Evolutionary conservation across 2,329 filamentous ascomycete species (phyloP).

Genomic region (Apiospora saccharicola): DNA sequence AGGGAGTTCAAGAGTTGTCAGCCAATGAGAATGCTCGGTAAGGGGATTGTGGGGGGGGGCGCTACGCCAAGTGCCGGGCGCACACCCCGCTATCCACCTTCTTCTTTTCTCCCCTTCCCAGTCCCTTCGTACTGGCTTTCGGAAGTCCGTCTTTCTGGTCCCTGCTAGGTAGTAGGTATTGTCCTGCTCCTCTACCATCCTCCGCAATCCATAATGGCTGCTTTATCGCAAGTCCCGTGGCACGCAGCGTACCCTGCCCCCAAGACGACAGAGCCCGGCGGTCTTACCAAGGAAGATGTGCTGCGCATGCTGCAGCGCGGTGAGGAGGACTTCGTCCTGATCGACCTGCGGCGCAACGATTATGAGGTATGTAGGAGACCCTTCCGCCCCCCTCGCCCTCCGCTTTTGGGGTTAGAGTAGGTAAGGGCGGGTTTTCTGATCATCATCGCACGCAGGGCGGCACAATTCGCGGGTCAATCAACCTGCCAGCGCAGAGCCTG

Average conservation of each 20-base stretch:
- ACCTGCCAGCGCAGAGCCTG: conserved; percentile 57
- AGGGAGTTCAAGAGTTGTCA: too few relatives aligned
- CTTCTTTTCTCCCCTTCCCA: too few relatives aligned
- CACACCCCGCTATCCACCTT: too few relatives aligned
- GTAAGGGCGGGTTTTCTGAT: not conserved
- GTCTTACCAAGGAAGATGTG: not conserved
- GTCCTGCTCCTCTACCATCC: not conserved
- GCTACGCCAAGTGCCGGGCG: too few relatives aligned
- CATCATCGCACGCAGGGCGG: conserved; percentile 55
- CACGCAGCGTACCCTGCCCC: conserved; percentile 4
- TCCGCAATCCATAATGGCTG: not conserved
- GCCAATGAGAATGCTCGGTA: too few relatives aligned
- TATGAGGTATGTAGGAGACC: conserved; percentile 48
- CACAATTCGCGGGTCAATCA: conserved; percentile 61
- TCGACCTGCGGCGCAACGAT: conserved; percentile 53
- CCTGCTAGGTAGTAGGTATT: too few relatives aligned
- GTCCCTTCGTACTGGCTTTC: not conserved
- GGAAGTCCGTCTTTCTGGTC: not conserved
- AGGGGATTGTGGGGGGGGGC: too few relatives aligned
- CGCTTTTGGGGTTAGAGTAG: not conserved
- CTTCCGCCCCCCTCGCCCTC: not conserved
- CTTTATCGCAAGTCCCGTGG: not conserved
- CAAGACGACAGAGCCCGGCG: not conserved
- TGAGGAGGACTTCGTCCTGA: conserved; percentile 41
- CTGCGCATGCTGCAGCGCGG: not conserved